A percentile compares a stretch with the other conserved stretches of the same genome.
Conservation (phyloP, 2,329 filamentous ascomycete genomes). For the Fusarium veterinarium region DNA sequence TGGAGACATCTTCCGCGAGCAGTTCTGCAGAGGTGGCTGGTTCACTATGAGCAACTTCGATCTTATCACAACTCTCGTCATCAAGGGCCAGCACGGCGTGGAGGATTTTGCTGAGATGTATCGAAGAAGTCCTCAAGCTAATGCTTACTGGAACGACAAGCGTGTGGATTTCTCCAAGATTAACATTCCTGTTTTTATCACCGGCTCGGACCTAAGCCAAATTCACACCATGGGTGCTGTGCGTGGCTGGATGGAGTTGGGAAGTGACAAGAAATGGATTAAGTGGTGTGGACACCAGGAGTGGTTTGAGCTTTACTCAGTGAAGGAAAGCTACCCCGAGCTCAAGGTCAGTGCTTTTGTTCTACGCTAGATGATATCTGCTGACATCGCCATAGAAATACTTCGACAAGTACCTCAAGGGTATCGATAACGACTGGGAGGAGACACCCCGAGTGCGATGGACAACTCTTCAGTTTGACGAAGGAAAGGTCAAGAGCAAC, state of each 20-base stretch:
- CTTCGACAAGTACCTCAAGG: constrained; percentile 39
- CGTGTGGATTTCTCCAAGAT: constrained; percentile 30
- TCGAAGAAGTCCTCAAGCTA: background rate
- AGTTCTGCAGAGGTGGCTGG: constrained; percentile 13
- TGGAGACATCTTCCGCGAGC: constrained; percentile 24
- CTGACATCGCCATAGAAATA: constrained; percentile 6
- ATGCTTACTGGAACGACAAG: constrained; percentile 19
- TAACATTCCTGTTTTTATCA: constrained; percentile 33
- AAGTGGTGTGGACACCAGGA: constrained; percentile 36
- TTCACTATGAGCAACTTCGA: constrained; percentile 20
- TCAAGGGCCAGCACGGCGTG: constrained; percentile 3
- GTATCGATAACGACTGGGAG: constrained; percentile 36
- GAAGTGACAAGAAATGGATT: constrained; percentile 37
- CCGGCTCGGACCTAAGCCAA: constrained; percentile 35
- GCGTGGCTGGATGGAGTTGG: constrained; percentile 35
- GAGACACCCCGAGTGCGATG: constrained; percentile 35
- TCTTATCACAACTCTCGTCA: constrained; percentile 12
- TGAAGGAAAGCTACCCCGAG: constrained; percentile 20
- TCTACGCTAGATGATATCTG: rapidly evolving
- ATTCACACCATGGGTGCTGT: constrained; percentile 42
- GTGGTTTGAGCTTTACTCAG: constrained; percentile 30
- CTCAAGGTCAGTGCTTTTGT: background rate
- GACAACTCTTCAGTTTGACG: constrained; percentile 36
- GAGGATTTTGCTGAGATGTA: constrained; percentile 24
- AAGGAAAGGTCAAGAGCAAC: constrained; percentile 29